Conservation (phyloP, 768 basidiomycete species). For the Lactarius psammicola region DNA sequence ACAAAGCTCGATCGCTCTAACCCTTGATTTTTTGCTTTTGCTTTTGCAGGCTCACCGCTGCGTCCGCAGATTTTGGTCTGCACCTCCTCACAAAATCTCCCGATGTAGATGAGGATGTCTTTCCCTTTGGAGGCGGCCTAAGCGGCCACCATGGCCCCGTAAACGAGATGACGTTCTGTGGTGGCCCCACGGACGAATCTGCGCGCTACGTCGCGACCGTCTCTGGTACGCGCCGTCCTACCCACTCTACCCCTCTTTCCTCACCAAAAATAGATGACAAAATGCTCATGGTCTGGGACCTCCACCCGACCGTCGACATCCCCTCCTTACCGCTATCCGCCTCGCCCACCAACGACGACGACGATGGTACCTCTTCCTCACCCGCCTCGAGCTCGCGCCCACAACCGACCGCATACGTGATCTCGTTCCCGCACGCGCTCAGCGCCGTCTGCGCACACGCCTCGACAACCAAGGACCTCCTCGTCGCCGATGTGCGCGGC, state of each 20-base stretch:
- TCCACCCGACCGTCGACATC: constrained; percentile 55
- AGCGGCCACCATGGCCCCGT: constrained; percentile 79
- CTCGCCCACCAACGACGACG: constrained; percentile 34
- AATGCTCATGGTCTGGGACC: constrained; percentile 85
- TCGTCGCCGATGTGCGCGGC: constrained; percentile 73
- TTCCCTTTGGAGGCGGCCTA: constrained; percentile 73
- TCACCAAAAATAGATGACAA: constrained; percentile 58
- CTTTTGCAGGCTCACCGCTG: constrained; percentile 59
- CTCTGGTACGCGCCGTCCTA: constrained; percentile 49
- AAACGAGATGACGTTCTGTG: constrained; percentile 78
- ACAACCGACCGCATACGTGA: constrained; percentile 76
- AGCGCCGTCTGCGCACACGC: constrained; percentile 68
- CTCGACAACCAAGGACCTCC: constrained; percentile 70
- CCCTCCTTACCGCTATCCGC: constrained; percentile 41
- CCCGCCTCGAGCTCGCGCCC: constrained; percentile 43
- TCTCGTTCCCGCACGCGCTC: constrained; percentile 71
- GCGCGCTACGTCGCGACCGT: constrained; percentile 77
- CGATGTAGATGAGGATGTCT: constrained; percentile 50
- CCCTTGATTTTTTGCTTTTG: neutral
- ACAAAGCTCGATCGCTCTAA: constrained; percentile 1
- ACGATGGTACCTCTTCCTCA: constrained; percentile 11
- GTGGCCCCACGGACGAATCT: constrained; percentile 65
- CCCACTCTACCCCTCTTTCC: constrained; percentile 8
- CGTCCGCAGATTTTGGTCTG: constrained; percentile 65
- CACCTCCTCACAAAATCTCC: constrained; percentile 63